Evolutionary conservation across 2,329 filamentous ascomycete genomes (phyloP), one percentile per base, ranked within the genome.

Genomic region (Drechslerella dactyloides): DNA sequence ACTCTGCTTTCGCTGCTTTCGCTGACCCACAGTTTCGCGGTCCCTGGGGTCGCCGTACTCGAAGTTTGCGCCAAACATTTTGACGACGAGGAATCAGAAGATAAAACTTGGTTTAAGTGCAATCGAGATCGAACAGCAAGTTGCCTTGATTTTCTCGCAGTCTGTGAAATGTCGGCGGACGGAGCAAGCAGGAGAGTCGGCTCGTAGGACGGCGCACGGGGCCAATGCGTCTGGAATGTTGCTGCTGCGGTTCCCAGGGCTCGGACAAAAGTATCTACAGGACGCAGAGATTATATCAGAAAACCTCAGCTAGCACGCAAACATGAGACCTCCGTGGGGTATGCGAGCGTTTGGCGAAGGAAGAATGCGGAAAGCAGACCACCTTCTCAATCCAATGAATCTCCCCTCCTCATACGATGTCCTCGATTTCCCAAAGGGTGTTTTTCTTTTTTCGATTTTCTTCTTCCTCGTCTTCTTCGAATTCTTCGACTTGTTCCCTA

Each of bases 11-110:
- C 66, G 53, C 2, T 74, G 53, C 48, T 64, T 65, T 44, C 72
- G 72, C 42, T 72, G 59, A 44, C 72, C 72, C 44, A 74, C 66
- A 24, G 72, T 74, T 46, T 65, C 60, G 50, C 51, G 57, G 60
- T 72, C 68, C 21, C 68, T 63, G 57, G 68, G 68, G 57, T 72
- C 68, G 60, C 68, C 68, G 60, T 72, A 72, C 27, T 72, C 68
- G 23, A 72, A 48, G 19, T 52, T 44, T 33, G 68, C 50, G 40
- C 68, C 68, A 44, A 72, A 72, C 68, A 72, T 72, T 65, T 54
- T 55, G 55, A 33, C 44, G 21, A 21, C 19, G 19, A 19, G 19
- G 44, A 23, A 48, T 15, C 17, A 23, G 44, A 15, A 23, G 17
- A 48, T 5, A 5, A 48, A 23, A 48, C 7, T 21, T 42, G n/a